Percentiles rank a stretch among this genome's conserved stretches.
phyloP scores from a whole-genome alignment of 1,139 yeast genomes.

The Candida tetrigidarum region DNA sequence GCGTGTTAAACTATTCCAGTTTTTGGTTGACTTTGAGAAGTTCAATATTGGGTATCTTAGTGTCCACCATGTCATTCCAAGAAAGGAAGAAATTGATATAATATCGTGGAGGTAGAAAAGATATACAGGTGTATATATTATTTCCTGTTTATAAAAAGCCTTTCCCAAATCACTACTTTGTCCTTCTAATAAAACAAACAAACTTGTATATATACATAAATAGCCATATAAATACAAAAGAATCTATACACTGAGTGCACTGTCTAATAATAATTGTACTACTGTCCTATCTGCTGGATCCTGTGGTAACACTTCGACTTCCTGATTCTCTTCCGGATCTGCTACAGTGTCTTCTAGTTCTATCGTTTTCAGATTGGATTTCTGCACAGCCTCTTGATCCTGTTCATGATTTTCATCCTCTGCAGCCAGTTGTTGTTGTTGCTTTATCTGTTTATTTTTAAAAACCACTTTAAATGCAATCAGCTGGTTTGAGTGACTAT shows the following conservation, averaged over 20 bases:
- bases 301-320: slow-evolving; percentile 10
- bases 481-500: slow-evolving; percentile 51
- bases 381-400: too few relatives aligned
- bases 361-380: too few relatives aligned
- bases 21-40: slow-evolving; percentile 36
- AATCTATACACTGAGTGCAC: slow-evolving; percentile 3
- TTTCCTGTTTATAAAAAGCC: neutral
- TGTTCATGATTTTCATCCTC: too few relatives aligned
- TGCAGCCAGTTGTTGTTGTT: neutral
- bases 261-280: neutral
- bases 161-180: too few relatives aligned
- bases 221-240: neutral
- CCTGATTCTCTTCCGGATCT: neutral
- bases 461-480: slow-evolving; percentile 57
- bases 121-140: neutral
- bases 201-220: slow-evolving; percentile 6
- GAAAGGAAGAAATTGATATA: slow-evolving; percentile 8
- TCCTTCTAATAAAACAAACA: neutral
- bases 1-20: slow-evolving; percentile 31
- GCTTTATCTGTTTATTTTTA: neutral
- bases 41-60: slow-evolving; percentile 42
- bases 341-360: too few relatives aligned
- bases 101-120: slow-evolving; percentile 12
- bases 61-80: slow-evolving; percentile 11
- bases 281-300: slow-evolving; percentile 6